Evolutionary conservation across 345 rosid species (phyloP).

Genomic region (Rubroshorea leprosula): DNA sequence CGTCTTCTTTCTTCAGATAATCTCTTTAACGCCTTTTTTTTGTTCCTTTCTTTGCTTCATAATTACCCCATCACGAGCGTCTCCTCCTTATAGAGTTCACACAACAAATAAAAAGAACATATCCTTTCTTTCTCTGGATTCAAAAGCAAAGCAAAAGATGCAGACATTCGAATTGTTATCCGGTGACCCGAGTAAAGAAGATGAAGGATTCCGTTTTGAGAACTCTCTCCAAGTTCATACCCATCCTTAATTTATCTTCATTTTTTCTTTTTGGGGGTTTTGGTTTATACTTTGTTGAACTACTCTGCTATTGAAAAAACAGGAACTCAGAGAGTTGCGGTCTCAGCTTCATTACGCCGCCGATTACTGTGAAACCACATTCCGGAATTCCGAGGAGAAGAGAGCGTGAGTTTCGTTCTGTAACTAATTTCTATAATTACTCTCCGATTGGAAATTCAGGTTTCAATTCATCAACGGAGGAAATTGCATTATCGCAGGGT

Average conservation of each 20-base stretch:
- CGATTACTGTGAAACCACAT: constrained; percentile 49
- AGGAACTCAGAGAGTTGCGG: constrained; percentile 62
- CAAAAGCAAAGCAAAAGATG: constrained; percentile 16
- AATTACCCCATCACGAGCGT: constrained; percentile 12
- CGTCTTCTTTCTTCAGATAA: constrained; percentile 19
- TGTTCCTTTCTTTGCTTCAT: background rate
- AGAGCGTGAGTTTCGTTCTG: constrained; percentile 24
- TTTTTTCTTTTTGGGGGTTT: background rate
- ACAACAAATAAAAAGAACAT: background rate
- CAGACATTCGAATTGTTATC: constrained; percentile 18
- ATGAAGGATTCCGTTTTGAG: constrained; percentile 30
- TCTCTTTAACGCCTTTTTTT: constrained; percentile 13
- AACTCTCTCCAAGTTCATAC: constrained; percentile 47
- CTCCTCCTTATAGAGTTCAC: background rate
- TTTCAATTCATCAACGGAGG: background rate
- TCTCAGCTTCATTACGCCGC: constrained; percentile 70
- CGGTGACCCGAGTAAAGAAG: constrained; percentile 17
- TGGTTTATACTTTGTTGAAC: background rate
- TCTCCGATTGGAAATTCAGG: background rate
- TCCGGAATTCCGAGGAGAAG: constrained; percentile 42
- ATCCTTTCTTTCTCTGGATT: background rate
- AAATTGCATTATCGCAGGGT: constrained; percentile 18
- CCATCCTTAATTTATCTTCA: background rate
- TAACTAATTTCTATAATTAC: background rate
- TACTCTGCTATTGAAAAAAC: background rate